A percentile compares a stretch with the other conserved stretches of the same genome.
Evolutionary conservation across 805 yeast genomes (phyloP).

Genomic region (Saccharomyces kudriavzevii): DNA sequence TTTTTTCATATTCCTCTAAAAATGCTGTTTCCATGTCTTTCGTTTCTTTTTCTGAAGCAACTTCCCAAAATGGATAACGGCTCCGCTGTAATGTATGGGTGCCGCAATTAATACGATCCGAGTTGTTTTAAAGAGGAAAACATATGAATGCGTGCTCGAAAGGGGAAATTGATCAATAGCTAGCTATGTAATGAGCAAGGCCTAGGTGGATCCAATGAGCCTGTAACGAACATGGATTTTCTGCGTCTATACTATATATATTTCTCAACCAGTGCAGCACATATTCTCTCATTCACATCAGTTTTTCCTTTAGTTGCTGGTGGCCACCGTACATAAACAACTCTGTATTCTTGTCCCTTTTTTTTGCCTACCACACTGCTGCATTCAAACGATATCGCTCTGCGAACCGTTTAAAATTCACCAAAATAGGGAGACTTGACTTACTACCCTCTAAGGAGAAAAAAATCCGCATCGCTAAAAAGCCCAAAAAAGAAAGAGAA

Average conservation of each 20-base stretch:
- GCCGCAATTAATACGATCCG: background rate
- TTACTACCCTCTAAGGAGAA: background rate
- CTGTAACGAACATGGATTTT: background rate
- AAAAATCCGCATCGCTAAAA: background rate
- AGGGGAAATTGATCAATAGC: background rate
- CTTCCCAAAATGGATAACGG: background rate
- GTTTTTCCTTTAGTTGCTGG: background rate
- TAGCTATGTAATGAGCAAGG: background rate
- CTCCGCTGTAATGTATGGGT: background rate
- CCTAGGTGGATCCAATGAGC: background rate
- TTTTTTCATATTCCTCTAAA: background rate
- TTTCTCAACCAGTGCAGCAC: background rate
- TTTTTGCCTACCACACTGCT: background rate
- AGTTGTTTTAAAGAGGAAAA: background rate
- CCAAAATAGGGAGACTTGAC: background rate
- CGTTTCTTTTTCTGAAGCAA: background rate
- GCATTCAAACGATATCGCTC: background rate
- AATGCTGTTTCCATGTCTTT: background rate
- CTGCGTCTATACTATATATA: background rate
- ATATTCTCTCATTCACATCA: background rate
- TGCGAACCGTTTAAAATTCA: background rate
- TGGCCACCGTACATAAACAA: background rate
- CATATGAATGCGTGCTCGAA: background rate
- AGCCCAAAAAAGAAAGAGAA: background rate
- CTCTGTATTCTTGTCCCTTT: background rate